Base-by-base conservation (phyloP, 2,329 filamentous ascomycete species). In the Diaporthe vaccinii region DNA sequence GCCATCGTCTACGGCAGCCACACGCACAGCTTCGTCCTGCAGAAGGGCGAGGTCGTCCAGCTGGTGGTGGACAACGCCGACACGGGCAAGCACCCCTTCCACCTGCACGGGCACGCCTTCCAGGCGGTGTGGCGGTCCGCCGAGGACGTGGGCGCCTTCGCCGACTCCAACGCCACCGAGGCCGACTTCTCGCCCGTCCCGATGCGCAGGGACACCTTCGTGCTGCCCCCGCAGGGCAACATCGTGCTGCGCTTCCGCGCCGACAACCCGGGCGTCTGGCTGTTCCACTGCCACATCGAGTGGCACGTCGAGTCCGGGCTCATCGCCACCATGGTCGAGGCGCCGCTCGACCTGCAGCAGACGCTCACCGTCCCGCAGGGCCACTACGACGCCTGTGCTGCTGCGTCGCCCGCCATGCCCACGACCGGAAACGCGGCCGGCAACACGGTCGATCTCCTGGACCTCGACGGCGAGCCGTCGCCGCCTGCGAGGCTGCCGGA, bases 31-130 rank as follows among this genome's bases (percentile, higher is more conserved):
- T 89, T 95, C 78, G 87, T 97, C 4, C 88, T 97, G 17, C 86
- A 91, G 39, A 89, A 92, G 77, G 90, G 89, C 74, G 86, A 92
- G 76, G 87, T 94, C n/a, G 90, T 96, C 39, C 91, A 96, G 80
- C 88, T 96, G 69, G 84, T 95, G 25, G 85, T 96, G n/a, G 94
- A 95, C 86, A 96, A 95, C 80, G 87, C 91, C 59, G 94, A 96
- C 79, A 82, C 88, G 76, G 86, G 94, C 57, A 92, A 91, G 12
- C 93, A 95, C 79, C 95, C 91, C 6, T 95, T 96, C 86, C 93
- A 94, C 79, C 82, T 97, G 1, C 95, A 97, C 84, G 94, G 94
- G 0, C 93, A 95, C 82, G 86, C 90, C 78, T 95, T 95, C 84
- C 93, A 94, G 82, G 86, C 92, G 5, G 81, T 95, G 49, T 86